Evolutionary conservation across 306 rosid species (phyloP).

Genomic region (Quillaja saponaria): DNA sequence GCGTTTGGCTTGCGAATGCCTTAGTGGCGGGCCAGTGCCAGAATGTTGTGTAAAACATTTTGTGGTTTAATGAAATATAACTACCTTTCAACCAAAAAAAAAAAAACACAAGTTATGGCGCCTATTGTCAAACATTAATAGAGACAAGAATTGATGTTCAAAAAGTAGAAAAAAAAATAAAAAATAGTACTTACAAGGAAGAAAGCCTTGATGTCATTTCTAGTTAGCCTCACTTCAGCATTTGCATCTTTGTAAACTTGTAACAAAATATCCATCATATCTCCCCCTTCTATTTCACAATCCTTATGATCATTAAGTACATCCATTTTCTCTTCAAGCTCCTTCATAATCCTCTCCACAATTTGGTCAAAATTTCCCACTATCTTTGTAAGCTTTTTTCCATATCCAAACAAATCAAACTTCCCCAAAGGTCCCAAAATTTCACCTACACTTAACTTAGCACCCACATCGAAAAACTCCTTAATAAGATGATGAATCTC

Average conservation of each 20-base stretch:
- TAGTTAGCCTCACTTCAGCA: conserved; percentile 52
- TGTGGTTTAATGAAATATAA: no score
- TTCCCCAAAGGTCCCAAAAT: conserved; percentile 54
- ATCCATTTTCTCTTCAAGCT: conserved; percentile 42
- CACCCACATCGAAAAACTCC: conserved; percentile 42
- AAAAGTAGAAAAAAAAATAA: no score
- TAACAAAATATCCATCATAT: conserved; percentile 63
- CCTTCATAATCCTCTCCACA: conserved; percentile 51
- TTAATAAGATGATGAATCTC: conserved; percentile 39
- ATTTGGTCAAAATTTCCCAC: conserved; percentile 44
- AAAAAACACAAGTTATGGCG: no score
- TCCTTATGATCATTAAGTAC: background rate
- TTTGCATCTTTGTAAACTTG: conserved; percentile 42
- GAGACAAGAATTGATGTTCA: no score
- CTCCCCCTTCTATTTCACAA: conserved; percentile 9
- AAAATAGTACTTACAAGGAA: conserved; percentile 68
- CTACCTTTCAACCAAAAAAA: no score
- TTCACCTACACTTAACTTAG: conserved; percentile 65
- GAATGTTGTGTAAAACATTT: no score
- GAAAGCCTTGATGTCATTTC: conserved; percentile 61
- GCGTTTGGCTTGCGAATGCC: no score
- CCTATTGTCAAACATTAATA: no score
- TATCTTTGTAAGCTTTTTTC: conserved; percentile 36
- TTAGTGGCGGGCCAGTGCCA: no score
- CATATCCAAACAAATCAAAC: conserved; percentile 60